A percentile compares a stretch with the other conserved stretches of the same genome.
These are phyloP conservation scores for Luzula sylvatica DNA, from an alignment of 176 grass and related monocot genomes.

Conservation along the genomic window DNA sequence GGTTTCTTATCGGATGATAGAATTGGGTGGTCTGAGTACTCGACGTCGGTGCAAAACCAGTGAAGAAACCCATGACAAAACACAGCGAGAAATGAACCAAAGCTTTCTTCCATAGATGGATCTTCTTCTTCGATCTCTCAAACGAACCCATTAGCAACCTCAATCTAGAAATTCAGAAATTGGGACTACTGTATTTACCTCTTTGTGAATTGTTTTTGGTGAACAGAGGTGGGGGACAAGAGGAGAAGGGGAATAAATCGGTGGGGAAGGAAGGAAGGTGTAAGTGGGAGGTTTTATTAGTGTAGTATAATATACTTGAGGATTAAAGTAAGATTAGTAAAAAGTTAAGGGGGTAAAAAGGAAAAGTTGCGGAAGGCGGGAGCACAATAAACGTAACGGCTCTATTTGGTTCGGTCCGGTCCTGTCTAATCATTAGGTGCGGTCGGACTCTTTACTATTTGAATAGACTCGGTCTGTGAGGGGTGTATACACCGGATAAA, in stretches of 20 bases:
- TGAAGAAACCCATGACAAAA: slow-evolving; percentile 99
- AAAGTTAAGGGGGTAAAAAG: not conserved
- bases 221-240: not conserved
- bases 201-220: not conserved
- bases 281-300: slow-evolving; percentile 28
- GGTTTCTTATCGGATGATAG: not conserved
- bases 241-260: not conserved
- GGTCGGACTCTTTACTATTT: not conserved
- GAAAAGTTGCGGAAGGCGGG: not conserved
- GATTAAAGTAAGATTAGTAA: not conserved
- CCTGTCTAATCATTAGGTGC: slow-evolving; percentile 2
- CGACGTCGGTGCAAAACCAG: slow-evolving; percentile 78
- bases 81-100: slow-evolving; percentile 94
- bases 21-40: slow-evolving; percentile 20
- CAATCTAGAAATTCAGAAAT: not conserved
- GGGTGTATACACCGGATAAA: too few species aligned
- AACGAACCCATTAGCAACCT: slow-evolving; percentile 22
- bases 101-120: slow-evolving; percentile 87
- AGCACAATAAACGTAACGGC: slow-evolving; percentile 10
- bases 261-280: slow-evolving; percentile 2
- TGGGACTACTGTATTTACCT: not conserved
- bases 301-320: not conserved
- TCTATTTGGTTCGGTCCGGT: not conserved
- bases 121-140: slow-evolving; percentile 38
- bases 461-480: not conserved